phyloP scores from a whole-genome alignment of 2,329 filamentous ascomycete species.

The Onygenales sp. region DNA sequence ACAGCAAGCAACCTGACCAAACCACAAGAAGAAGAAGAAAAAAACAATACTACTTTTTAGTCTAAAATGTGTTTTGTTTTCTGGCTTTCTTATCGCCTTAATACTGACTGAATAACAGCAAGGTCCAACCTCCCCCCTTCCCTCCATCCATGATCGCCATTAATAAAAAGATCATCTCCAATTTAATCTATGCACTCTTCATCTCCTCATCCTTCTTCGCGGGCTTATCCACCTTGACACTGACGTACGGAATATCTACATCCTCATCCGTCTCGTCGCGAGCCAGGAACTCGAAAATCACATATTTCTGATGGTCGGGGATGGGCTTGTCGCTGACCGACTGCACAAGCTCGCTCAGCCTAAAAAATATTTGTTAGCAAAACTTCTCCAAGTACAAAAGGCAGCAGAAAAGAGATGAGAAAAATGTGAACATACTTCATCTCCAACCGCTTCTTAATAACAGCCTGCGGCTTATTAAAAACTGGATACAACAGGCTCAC shows the following conservation, averaged over 20 bases:
- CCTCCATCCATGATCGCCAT: not conserved
- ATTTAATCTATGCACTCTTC: not conserved
- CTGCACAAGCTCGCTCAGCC: slow-evolving; percentile 80
- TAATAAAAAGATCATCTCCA: not conserved
- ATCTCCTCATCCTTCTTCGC: not conserved
- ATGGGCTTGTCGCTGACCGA: slow-evolving; percentile 86
- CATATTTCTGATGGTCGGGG: slow-evolving; percentile 82
- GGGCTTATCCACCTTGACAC: slow-evolving; percentile 57
- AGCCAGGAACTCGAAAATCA: slow-evolving; percentile 92
- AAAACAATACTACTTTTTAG: no score
- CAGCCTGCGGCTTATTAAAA: slow-evolving; percentile 70
- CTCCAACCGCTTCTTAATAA: slow-evolving; percentile 69
- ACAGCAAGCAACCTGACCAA: not conserved
- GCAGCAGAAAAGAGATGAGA: not conserved
- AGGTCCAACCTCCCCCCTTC: not conserved
- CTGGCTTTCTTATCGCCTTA: no score
- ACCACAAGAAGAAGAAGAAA: not conserved
- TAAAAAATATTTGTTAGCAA: slow-evolving; percentile 36
- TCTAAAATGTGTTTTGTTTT: no score
- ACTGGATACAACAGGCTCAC: slow-evolving; percentile 89
- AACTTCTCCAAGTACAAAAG: not conserved
- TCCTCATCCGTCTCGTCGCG: slow-evolving; percentile 86
- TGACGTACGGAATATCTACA: slow-evolving; percentile 94
- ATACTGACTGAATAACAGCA: not conserved
- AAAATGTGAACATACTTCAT: slow-evolving; percentile 49